These are phyloP conservation scores for Tephrocybe sp. DNA, from an alignment of 768 basidiomycete species.

Conservation along the genomic window DNA sequence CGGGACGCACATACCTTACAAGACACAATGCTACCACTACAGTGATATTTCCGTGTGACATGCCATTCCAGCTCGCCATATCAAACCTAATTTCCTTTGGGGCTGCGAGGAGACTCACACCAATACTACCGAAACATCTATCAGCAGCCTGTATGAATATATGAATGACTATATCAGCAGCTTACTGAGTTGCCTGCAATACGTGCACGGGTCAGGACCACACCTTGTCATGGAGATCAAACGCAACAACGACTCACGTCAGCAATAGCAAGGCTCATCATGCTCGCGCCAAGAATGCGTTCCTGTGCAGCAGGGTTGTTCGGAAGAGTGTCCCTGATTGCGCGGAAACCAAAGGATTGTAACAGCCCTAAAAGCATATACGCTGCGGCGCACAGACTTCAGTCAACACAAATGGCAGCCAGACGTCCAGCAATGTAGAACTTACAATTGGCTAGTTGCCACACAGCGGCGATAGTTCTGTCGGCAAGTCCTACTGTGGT, in stretches of 20 bases:
- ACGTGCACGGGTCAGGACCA: neutral
- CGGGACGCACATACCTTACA: slow-evolving; percentile 45
- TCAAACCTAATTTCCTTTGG: slow-evolving; percentile 55
- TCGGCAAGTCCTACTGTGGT: slow-evolving; percentile 35
- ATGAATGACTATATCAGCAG: slow-evolving; percentile 6
- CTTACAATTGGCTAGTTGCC: slow-evolving; percentile 70
- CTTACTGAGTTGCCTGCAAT: slow-evolving; percentile 62
- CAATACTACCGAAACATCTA: slow-evolving; percentile 52
- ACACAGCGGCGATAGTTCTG: slow-evolving; percentile 59
- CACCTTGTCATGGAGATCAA: neutral
- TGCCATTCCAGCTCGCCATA: slow-evolving; percentile 61
- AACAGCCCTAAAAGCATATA: slow-evolving; percentile 48
- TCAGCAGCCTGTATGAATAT: neutral
- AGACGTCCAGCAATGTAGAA: neutral
- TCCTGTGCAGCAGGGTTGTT: slow-evolving; percentile 64
- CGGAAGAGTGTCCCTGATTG: slow-evolving; percentile 58
- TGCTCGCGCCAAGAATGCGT: slow-evolving; percentile 60
- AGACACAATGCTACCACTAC: slow-evolving; percentile 54
- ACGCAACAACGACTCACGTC: slow-evolving; percentile 51
- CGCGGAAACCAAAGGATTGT: slow-evolving; percentile 67
- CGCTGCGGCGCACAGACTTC: slow-evolving; percentile 23
- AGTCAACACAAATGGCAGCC: neutral
- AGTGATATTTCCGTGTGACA: slow-evolving; percentile 79
- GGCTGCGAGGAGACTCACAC: slow-evolving; percentile 54
- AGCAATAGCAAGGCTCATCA: slow-evolving; percentile 64